Evolutionary conservation across 78 protist genomes (phyloP).

Genomic region (Isochrysis galbana): DNA sequence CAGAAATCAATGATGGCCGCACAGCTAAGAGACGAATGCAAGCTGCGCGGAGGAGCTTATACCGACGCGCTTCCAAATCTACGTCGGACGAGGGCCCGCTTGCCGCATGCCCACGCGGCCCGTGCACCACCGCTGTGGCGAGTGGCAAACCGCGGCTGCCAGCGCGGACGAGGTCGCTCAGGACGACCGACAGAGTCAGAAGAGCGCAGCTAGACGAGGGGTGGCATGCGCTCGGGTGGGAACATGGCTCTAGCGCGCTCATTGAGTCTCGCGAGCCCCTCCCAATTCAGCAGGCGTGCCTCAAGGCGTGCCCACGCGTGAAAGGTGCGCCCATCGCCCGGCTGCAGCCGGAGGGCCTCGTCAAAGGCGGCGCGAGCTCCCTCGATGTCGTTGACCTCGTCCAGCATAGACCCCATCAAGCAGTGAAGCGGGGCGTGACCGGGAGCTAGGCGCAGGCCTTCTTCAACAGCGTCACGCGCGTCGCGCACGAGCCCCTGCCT

Average conservation of each 20-base stretch:
- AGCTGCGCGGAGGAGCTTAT: no score
- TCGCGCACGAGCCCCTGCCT: neutral
- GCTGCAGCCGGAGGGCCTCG: neutral
- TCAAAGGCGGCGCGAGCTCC: neutral
- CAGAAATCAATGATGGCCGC: no score
- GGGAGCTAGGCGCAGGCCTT: neutral
- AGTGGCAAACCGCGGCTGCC: no score
- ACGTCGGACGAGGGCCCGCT: no score
- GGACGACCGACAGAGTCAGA: no score
- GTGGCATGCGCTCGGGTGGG: no score
- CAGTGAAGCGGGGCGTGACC: neutral
- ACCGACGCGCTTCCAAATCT: no score
- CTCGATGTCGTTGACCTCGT: neutral
- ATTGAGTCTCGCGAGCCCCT: neutral
- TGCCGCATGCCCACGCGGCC: no score
- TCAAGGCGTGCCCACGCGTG: constrained; percentile 26
- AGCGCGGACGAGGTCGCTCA: no score
- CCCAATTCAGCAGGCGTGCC: constrained; percentile 10
- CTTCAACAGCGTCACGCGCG: neutral
- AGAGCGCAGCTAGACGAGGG: no score
- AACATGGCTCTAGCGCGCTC: neutral
- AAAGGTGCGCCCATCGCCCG: neutral
- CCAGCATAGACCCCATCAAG: neutral
- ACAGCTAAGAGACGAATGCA: no score
- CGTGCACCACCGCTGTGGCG: no score